Evolutionary conservation across 75 land plant species (phyloP).

Genomic region (Selaginella tamariscina): DNA sequence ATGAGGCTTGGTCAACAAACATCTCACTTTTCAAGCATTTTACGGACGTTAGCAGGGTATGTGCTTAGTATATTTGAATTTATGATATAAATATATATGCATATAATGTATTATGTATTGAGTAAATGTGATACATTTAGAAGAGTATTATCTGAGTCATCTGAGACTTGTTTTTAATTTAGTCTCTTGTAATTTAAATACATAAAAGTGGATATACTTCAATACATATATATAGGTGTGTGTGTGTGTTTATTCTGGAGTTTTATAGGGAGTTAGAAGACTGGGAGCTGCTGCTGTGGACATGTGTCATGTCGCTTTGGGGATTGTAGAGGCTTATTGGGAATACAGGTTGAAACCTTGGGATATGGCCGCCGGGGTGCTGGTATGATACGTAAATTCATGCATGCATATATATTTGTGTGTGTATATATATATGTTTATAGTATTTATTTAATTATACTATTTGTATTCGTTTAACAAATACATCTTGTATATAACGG

Average conservation of each 20-base stretch:
- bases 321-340: conserved; percentile 93
- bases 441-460: neutral
- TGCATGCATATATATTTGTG: neutral
- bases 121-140: too few species aligned
- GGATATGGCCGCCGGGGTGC: conserved; percentile 99
- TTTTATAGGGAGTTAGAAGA: conserved; percentile 73
- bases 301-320: conserved; percentile 97
- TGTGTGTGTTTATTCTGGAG: neutral
- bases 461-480: neutral
- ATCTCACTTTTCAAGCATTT: conserved; percentile 77
- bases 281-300: conserved; percentile 95
- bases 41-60: conserved; percentile 89
- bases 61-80: neutral
- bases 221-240: too few species aligned
- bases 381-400: conserved; percentile 37
- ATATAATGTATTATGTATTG: too few species aligned
- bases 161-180: too few species aligned
- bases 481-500: too few species aligned
- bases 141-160: too few species aligned
- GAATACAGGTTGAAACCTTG: conserved; percentile 97
- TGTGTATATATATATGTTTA: neutral
- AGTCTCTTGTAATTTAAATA: too few species aligned
- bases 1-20: conserved; percentile 90
- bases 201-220: neutral
- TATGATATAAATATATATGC: neutral